A percentile compares a stretch with the other conserved stretches of the same genome.
These are phyloP conservation scores for Mortierella claussenii DNA, from an alignment of 192 early-diverging fungal genomes.

Conservation along the genomic window DNA sequence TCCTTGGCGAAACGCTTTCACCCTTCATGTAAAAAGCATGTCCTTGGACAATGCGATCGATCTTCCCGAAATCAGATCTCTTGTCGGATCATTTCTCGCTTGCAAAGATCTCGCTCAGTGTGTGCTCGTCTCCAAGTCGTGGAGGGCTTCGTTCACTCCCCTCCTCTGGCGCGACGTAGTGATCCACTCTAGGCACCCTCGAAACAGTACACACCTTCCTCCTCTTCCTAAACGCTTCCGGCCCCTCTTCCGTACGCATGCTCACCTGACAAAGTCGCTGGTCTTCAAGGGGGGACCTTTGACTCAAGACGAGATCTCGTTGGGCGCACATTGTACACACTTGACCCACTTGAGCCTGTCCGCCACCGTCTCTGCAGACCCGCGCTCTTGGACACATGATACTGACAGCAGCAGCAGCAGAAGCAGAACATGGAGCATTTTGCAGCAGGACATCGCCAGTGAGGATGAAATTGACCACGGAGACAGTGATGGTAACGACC, in stretches of 20 bases:
- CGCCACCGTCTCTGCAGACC: background rate
- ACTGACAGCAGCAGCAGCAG: background rate
- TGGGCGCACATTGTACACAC: background rate
- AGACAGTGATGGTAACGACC: background rate
- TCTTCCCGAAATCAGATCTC: slow-evolving; percentile 18
- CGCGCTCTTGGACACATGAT: background rate
- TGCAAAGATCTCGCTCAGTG: slow-evolving; percentile 8
- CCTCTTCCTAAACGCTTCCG: background rate
- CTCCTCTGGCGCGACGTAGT: slow-evolving; percentile 22
- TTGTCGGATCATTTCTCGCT: slow-evolving; percentile 15
- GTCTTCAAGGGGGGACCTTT: background rate
- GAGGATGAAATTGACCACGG: background rate
- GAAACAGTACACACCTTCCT: background rate
- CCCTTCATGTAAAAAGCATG: slow-evolving; percentile 1
- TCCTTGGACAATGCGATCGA: slow-evolving; percentile 8
- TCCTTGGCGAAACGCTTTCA: background rate
- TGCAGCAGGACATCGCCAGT: background rate
- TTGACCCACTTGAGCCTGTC: background rate
- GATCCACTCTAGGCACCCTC: background rate
- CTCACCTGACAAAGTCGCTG: slow-evolving; percentile 6
- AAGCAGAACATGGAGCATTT: background rate
- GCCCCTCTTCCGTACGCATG: background rate
- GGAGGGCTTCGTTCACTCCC: slow-evolving; percentile 16
- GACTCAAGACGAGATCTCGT: background rate
- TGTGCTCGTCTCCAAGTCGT: slow-evolving; percentile 9